Evolutionary conservation across 192 early-diverging fungal genomes (phyloP).

Genomic region (Chytriomyces sp.): DNA sequence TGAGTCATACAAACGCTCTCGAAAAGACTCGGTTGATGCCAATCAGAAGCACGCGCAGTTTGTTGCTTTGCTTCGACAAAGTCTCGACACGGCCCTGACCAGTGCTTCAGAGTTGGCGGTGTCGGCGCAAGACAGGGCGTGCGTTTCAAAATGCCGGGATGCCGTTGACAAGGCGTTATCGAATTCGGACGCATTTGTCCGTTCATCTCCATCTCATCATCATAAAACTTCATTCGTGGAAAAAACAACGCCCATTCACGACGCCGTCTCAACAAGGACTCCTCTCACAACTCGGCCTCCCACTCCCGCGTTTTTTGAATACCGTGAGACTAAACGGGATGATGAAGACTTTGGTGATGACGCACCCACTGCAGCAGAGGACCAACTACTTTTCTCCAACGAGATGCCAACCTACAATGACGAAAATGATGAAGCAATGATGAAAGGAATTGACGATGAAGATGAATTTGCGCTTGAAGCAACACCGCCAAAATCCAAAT

Average conservation of each 20-base stretch:
- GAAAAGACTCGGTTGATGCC: no score
- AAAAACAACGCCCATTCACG: not conserved
- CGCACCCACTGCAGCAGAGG: no score
- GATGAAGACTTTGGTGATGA: no score
- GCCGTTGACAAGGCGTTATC: no score
- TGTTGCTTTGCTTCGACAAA: no score
- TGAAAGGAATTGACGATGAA: not conserved
- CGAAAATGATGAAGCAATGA: not conserved
- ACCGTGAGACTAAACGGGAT: not conserved
- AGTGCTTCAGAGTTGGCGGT: not conserved
- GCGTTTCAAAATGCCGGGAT: no score
- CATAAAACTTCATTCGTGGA: not conserved
- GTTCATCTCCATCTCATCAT: not conserved
- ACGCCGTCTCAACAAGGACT: not conserved
- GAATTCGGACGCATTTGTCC: not conserved
- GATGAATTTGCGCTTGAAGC: not conserved
- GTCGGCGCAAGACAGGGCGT: not conserved
- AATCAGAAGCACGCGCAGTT: no score
- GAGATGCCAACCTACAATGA: no score
- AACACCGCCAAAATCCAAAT: slow-evolving; percentile 20
- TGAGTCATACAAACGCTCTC: no score
- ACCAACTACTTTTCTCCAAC: no score
- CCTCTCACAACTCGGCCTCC: not conserved
- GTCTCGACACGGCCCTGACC: no score
- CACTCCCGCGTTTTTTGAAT: slow-evolving; percentile 14